Percentiles rank a stretch among this genome's conserved stretches.
These are phyloP conservation scores for Podaxis rugospora DNA, from an alignment of 768 basidiomycete genomes.

Conservation along the genomic window DNA sequence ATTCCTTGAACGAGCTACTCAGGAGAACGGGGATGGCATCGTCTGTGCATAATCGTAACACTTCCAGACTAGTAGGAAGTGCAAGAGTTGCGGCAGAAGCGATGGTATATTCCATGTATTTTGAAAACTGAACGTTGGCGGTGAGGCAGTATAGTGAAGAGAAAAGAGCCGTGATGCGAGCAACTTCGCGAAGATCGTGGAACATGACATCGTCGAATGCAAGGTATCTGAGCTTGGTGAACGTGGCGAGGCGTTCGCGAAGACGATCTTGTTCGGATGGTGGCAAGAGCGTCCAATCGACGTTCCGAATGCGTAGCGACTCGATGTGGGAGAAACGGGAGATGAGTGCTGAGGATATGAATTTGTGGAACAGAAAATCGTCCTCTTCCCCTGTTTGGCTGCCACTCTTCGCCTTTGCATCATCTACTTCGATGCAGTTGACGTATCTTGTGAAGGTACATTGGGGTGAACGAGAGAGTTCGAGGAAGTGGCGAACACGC, in stretches of 20 bases:
- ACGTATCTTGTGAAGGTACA: conserved; percentile 25
- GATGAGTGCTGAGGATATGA: conserved; percentile 16
- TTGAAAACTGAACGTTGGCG: conserved; percentile 23
- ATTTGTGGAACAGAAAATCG: conserved; percentile 13
- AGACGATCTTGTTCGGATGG: conserved; percentile 15
- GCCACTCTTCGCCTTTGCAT: conserved; percentile 5
- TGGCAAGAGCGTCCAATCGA: conserved; percentile 25
- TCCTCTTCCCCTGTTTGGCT: background rate
- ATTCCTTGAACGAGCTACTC: conserved; percentile 7
- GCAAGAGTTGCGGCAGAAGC: conserved; percentile 12
- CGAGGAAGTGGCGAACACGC: conserved; percentile 20
- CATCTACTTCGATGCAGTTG: conserved; percentile 24
- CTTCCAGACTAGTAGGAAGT: conserved; percentile 17
- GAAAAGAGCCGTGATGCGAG: conserved; percentile 19
- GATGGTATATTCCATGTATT: conserved; percentile 22
- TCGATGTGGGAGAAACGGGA: conserved; percentile 17
- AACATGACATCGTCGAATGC: conserved; percentile 24
- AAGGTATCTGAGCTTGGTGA: conserved; percentile 18
- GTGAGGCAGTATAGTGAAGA: conserved; percentile 20
- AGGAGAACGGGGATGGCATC: conserved; percentile 24
- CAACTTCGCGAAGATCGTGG: conserved; percentile 27
- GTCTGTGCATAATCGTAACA: conserved; percentile 16
- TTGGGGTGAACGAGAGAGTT: conserved; percentile 15
- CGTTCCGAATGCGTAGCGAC: conserved; percentile 21
- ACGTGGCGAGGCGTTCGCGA: conserved; percentile 17